Evolutionary conservation across 305 asterid genomes (phyloP).

Genomic region (Solanum hybrid): DNA sequence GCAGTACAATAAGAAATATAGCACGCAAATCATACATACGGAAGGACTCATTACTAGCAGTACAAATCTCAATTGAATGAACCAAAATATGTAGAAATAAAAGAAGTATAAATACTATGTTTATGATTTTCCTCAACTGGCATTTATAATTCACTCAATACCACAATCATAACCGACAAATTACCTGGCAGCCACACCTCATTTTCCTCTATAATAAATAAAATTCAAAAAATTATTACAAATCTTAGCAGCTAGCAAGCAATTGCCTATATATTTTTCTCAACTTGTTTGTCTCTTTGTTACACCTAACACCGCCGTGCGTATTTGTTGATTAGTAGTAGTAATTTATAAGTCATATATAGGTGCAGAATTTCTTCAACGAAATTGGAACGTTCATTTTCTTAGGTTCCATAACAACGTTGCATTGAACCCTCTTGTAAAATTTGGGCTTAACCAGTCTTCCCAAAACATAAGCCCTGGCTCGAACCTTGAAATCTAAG

Average conservation of each 20-base stretch:
- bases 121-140: neutral
- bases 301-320: neutral
- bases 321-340: neutral
- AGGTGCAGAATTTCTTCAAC: slow-evolving; percentile 39
- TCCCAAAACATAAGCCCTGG: slow-evolving; percentile 82
- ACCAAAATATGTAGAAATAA: neutral
- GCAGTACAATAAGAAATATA: neutral
- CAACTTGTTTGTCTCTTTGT: neutral
- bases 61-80: neutral
- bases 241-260: neutral
- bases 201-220: neutral
- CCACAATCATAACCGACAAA: neutral
- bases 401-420: slow-evolving; percentile 36
- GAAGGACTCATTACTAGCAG: neutral
- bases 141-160: neutral
- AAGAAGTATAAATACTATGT: neutral
- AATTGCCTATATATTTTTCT: neutral
- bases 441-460: slow-evolving; percentile 77
- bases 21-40: neutral
- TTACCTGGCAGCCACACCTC: neutral
- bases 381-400: slow-evolving; percentile 36
- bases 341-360: neutral
- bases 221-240: neutral
- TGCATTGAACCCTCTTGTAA: slow-evolving; percentile 45
- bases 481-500: slow-evolving; percentile 53